A percentile compares a stretch with the other conserved stretches of the same genome.
Evolutionary conservation across 2,329 filamentous ascomycete species (phyloP).

Genomic region (Fusarium dimerum): DNA sequence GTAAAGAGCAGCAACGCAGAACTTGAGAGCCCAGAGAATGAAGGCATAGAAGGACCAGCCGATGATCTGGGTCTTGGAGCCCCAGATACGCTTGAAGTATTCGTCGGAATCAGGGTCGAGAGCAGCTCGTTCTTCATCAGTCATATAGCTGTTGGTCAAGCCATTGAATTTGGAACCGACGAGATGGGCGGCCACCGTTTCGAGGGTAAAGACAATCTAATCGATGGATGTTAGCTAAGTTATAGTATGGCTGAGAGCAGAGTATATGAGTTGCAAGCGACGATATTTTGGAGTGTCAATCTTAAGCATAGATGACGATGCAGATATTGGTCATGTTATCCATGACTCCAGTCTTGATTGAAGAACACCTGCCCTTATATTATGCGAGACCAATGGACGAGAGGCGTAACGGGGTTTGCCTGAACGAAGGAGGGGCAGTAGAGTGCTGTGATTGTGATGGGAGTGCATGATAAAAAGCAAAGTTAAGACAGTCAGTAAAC

Average conservation of each 20-base stretch:
- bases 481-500: conserved; percentile 1
- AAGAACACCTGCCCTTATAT: too few species aligned
- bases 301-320: neutral
- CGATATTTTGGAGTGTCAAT: neutral
- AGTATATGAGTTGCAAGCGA: neutral
- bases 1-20: conserved; percentile 32
- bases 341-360: too few species aligned
- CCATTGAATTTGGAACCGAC: conserved; percentile 23
- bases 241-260: neutral
- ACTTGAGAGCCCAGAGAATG: conserved; percentile 33
- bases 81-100: conserved; percentile 26
- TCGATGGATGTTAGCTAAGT: neutral
- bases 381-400: too few species aligned
- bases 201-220: conserved; percentile 21
- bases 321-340: too few species aligned
- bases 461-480: neutral
- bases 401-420: too few species aligned
- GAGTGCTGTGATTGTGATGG: too few species aligned
- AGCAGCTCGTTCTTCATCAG: conserved; percentile 12
- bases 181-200: conserved; percentile 22
- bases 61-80: conserved; percentile 33
- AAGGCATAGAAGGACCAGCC: conserved; percentile 35
- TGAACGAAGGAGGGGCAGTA: too few species aligned
- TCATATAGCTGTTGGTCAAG: conserved; percentile 25
- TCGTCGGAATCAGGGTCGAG: conserved; percentile 13